phyloP scores from a whole-genome alignment of 75 land plant species.

The Selaginella tamariscina region DNA sequence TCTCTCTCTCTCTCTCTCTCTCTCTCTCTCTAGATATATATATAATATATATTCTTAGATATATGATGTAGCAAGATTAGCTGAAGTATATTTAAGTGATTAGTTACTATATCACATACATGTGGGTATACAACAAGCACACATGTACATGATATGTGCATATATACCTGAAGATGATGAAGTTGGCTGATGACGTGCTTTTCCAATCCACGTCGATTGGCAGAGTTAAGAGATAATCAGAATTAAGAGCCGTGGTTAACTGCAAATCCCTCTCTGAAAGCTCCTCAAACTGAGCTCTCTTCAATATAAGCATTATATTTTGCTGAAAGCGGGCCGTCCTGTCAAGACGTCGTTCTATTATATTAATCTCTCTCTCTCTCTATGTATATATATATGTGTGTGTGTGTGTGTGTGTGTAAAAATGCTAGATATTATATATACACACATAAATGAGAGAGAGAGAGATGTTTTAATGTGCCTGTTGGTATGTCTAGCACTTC shows the following conservation, averaged over 20 bases:
- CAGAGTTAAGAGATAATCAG: slow-evolving; percentile 82
- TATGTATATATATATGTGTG: background rate
- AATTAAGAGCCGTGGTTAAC: slow-evolving; percentile 63
- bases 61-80: no score
- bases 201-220: slow-evolving; percentile 96
- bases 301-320: slow-evolving; percentile 60
- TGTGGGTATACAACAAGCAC: no score
- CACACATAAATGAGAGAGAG: background rate
- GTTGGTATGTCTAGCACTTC: background rate
- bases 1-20: no score
- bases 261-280: slow-evolving; percentile 67
- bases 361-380: background rate
- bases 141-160: background rate
- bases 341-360: slow-evolving; percentile 4
- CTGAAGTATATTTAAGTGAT: no score
- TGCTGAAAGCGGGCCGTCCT: slow-evolving; percentile 57
- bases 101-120: no score
- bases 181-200: slow-evolving; percentile 59
- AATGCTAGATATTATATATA: background rate
- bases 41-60: no score
- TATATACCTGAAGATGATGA: slow-evolving; percentile 63
- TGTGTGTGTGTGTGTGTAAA: background rate
- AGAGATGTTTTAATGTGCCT: background rate
- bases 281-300: slow-evolving; percentile 78
- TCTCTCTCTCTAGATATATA: no score